These are phyloP conservation scores for Rhizomucor miehei DNA, from an alignment of 371 early-diverging fungal genomes.

Conservation along the genomic window DNA sequence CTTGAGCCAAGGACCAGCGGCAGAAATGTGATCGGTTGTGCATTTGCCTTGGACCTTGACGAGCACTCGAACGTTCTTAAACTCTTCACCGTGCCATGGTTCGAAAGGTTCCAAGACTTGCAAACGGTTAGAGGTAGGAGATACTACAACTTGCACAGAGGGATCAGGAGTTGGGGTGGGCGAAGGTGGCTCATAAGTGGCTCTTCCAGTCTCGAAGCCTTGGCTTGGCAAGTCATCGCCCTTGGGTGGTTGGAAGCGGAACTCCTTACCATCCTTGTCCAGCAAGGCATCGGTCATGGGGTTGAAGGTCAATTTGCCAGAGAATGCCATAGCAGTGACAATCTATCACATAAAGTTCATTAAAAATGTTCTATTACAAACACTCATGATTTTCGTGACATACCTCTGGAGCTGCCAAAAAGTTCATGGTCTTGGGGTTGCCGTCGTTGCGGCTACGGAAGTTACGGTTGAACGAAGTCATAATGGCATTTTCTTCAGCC, in stretches of 20 bases:
- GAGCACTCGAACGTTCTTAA: slow-evolving; percentile 70
- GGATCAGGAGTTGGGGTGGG: slow-evolving; percentile 60
- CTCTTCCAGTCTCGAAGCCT: slow-evolving; percentile 84
- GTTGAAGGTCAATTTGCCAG: slow-evolving; percentile 88
- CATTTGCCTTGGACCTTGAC: slow-evolving; percentile 96
- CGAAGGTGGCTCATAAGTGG: slow-evolving; percentile 56
- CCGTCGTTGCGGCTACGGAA: slow-evolving; percentile 96
- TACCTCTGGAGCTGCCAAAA: slow-evolving; percentile 91
- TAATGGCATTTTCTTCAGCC: slow-evolving; percentile 81
- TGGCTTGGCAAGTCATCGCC: slow-evolving; percentile 84
- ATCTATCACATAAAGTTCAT: slow-evolving; percentile 34
- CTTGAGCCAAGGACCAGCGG: slow-evolving; percentile 96
- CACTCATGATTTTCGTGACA: not conserved
- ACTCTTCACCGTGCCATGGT: slow-evolving; percentile 80
- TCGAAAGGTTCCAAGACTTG: slow-evolving; percentile 84
- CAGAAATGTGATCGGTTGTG: slow-evolving; percentile 96
- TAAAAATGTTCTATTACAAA: too few species aligned
- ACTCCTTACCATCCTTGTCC: slow-evolving; percentile 68
- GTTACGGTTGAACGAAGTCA: slow-evolving; percentile 97
- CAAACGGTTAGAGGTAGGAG: slow-evolving; percentile 75
- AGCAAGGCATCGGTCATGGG: slow-evolving; percentile 82
- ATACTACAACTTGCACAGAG: slow-evolving; percentile 60
- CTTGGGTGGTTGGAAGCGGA: slow-evolving; percentile 79
- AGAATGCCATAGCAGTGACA: slow-evolving; percentile 91
- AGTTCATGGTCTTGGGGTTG: slow-evolving; percentile 91